Evolutionary conservation across 495 filamentous ascomycete genomes (phyloP), one percentile per base, ranked within the genome.

Genomic region (Penicillium ochrochloron): DNA sequence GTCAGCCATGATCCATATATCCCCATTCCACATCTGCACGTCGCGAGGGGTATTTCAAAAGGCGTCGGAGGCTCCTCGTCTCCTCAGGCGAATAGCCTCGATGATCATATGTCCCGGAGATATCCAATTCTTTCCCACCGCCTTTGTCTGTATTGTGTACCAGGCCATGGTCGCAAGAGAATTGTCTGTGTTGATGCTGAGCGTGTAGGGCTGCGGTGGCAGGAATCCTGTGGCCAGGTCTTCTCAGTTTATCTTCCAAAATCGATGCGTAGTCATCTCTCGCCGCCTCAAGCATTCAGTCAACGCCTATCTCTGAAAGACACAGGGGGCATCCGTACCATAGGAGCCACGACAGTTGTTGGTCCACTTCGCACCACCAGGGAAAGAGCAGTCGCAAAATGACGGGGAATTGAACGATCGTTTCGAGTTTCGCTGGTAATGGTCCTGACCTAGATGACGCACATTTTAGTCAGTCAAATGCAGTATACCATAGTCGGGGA

Each of bases 221-320:
- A 97, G 77, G 93, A 94, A 8, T 89, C 86, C 0, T 97, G 21
- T 94, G 97, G 70, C 84, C 39, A 78, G 56, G 89, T 83, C 3
- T 92, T 97, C 59, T 82, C 86, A n/a, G 35, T 81, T 85, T 17
- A 76, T 97, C 59, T 91, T 98, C 52, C 80, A 86, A 88, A 61
- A 86, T 97, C 69, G 97, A 97, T 76, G 75, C 67, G 2, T 50
- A 84, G n/a, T 83, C 86, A 10, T 90, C 89, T 35, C 79, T 92
- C 31, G 93, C 94, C 29, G 97, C 92, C 8, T 97, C 93, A 14
- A 97, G 94, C 74, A 96, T 91, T 73, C 97, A 17, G 37, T 14
- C 37, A 41, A 17, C 15, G 14, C 37, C 11, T 17, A 41, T 14
- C 15, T 41, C 37, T 37, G 1, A 41, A 41, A 17, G 12, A 41